phyloP scores from a whole-genome alignment of 1,284 basidiomycete species.

The Ceratobasidium sp. region DNA sequence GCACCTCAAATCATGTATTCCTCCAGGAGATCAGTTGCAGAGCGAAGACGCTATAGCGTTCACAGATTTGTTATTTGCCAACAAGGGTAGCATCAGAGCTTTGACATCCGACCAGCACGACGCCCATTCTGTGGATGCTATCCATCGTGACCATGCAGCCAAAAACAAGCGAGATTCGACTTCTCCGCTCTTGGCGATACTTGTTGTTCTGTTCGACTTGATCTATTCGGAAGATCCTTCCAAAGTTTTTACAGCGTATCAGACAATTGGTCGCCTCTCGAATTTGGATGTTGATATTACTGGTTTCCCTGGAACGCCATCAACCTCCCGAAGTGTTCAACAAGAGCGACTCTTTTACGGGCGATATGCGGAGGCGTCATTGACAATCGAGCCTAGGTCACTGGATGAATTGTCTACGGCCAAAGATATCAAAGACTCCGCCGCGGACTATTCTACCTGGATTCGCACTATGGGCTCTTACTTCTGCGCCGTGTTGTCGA shows the following conservation, averaged over 20 bases:
- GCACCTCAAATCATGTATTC: conserved; percentile 81
- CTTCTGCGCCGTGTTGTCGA: conserved; percentile 26
- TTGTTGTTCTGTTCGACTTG: conserved; percentile 35
- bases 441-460: conserved; percentile 70
- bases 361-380: conserved; percentile 2
- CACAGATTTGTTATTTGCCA: conserved; percentile 68
- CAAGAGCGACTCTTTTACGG: conserved; percentile 16
- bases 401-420: conserved; percentile 44
- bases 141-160: conserved; percentile 9
- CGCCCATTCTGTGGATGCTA: conserved; percentile 33
- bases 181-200: conserved; percentile 27
- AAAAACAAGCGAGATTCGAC: conserved; percentile 40
- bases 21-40: conserved; percentile 61
- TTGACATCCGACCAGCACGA: conserved; percentile 34
- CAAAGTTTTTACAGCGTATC: conserved; percentile 36
- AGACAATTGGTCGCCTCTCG: conserved; percentile 32
- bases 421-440: conserved; percentile 40
- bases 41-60: conserved; percentile 78
- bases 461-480: conserved; percentile 62
- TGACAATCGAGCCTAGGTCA: conserved; percentile 45
- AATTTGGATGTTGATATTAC: conserved; percentile 17
- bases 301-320: conserved; percentile 28
- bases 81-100: conserved; percentile 34
- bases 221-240: conserved; percentile 31
- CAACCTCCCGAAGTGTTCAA: conserved; percentile 19